phyloP scores from a whole-genome alignment of 202 grass and related monocot genomes.

The Carex sylvatica region DNA sequence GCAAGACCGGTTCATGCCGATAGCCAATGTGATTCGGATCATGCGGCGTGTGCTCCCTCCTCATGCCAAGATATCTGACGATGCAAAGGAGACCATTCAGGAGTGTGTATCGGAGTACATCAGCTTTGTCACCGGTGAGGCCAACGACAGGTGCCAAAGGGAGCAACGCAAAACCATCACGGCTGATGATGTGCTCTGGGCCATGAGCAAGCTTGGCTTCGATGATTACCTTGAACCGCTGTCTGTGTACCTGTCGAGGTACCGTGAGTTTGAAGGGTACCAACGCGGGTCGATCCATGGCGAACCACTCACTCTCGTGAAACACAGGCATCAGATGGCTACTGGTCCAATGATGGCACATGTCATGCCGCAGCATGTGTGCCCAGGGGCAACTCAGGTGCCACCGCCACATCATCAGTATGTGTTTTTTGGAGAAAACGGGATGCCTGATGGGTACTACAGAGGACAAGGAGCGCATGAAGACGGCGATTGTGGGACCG shows the following conservation, averaged over 20 bases:
- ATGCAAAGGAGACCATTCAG: constrained; percentile 97
- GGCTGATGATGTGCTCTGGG: constrained; percentile 97
- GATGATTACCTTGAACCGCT: constrained; percentile 91
- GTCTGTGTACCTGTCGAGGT: constrained; percentile 65
- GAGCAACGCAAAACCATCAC: constrained; percentile 99
- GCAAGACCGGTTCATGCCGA: constrained; percentile 10
- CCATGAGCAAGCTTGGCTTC: constrained; percentile 91
- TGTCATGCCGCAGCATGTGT: neutral
- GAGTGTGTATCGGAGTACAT: constrained; percentile 99
- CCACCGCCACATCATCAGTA: constrained; percentile 4
- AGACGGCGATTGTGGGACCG: neutral
- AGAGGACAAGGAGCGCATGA: neutral
- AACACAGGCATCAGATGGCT: constrained; percentile 9
- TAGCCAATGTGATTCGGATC: constrained; percentile 98
- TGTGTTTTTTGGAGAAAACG: constrained; percentile 16
- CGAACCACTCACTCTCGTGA: neutral
- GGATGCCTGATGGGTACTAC: neutral
- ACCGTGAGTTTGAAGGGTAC: constrained; percentile 87
- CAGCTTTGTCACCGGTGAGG: constrained; percentile 95
- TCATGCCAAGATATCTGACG: constrained; percentile 96
- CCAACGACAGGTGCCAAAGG: constrained; percentile 90
- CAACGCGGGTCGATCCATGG: constrained; percentile 33
- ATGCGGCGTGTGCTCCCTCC: constrained; percentile 85
- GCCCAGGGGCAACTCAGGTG: neutral
- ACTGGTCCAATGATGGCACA: constrained; percentile 12